phyloP scores from a whole-genome alignment of 1,284 basidiomycete genomes.

The Marasmius tenuissimus region DNA sequence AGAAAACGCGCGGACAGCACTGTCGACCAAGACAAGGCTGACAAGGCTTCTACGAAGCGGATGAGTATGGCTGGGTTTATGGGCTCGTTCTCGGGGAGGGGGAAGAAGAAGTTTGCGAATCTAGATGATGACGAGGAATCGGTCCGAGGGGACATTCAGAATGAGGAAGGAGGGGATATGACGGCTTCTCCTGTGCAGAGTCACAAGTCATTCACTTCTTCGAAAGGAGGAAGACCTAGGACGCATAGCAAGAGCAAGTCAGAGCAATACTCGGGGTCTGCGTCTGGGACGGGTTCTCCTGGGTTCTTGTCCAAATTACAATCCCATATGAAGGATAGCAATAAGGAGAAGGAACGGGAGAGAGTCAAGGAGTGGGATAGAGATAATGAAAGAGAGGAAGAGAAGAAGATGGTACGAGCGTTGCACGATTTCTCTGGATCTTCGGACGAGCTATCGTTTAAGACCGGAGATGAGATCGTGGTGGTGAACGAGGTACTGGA shows the following conservation, averaged over 20 bases:
- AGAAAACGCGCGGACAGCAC: conserved; percentile 61
- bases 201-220: conserved; percentile 10
- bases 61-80: conserved; percentile 63
- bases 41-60: conserved; percentile 27
- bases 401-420: conserved; percentile 63
- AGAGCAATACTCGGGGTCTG: background rate
- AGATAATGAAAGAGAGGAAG: conserved; percentile 42
- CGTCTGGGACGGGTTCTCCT: conserved; percentile 5
- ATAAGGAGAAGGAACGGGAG: no score
- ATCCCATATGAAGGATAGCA: conserved; percentile 34
- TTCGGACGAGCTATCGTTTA: conserved; percentile 76
- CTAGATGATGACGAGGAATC: conserved; percentile 45
- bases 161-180: conserved; percentile 25
- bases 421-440: conserved; percentile 72
- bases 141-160: conserved; percentile 18
- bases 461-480: conserved; percentile 68
- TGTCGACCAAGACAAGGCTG: conserved; percentile 12
- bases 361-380: no score
- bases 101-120: conserved; percentile 60
- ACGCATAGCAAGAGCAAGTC: conserved; percentile 18
- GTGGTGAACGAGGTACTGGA: conserved; percentile 77
- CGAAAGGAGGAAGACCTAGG: conserved; percentile 11
- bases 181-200: conserved; percentile 20
- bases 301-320: conserved; percentile 37
- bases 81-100: conserved; percentile 58